Base-by-base conservation (phyloP, 163 green algal genomes). In the Scenedesmus sp. region DNA sequence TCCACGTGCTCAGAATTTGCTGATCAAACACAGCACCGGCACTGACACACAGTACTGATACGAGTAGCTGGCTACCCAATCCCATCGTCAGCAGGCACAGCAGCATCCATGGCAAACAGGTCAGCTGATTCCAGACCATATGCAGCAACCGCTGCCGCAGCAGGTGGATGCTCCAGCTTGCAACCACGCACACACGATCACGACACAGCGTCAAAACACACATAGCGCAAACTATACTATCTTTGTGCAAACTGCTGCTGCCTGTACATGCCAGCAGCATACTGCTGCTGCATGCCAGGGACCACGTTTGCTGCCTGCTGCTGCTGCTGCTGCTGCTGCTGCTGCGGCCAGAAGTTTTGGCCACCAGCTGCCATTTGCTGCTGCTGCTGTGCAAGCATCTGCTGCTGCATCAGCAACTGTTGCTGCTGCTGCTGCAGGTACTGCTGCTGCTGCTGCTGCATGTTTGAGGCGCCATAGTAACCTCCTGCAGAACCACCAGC, bases 261-360 rank as follows among this genome's bases (percentile, higher is more conserved):
- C 26, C 65, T 30, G 24, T 76, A 76, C 65, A 76, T 76, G 65
- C 65, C 26, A 7, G 30, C 65, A 20, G 2, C 30, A 40, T 76
- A 76, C 30, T 76, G 65, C 30, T 76, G 65, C 65, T 76, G 65
- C 65, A 76, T 76, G 65, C 65, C 65, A 76, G 65, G 65, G 9
- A 76, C 30, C 65, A 76, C 3, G 7, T 16, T 40, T 30, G 13
- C 49, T 2, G 49, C 30, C 65, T 76, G 61, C 61, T 68, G 53
- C 61, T 76, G 61, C 30, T 76, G 65, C 65, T 76, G 65, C 65
- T 40, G 65, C 65, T 76, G 65, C 65, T 73, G 61, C 61, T 35
- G 61, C 61, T 76, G 65, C 15, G 65, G 65, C 65, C 65, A 76
- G 65, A 40, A 76, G 0, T 30, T 30, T 76, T 76, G 65, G 12